phyloP scores from a whole-genome alignment of 805 yeast genomes.

The Candida boidinii region DNA sequence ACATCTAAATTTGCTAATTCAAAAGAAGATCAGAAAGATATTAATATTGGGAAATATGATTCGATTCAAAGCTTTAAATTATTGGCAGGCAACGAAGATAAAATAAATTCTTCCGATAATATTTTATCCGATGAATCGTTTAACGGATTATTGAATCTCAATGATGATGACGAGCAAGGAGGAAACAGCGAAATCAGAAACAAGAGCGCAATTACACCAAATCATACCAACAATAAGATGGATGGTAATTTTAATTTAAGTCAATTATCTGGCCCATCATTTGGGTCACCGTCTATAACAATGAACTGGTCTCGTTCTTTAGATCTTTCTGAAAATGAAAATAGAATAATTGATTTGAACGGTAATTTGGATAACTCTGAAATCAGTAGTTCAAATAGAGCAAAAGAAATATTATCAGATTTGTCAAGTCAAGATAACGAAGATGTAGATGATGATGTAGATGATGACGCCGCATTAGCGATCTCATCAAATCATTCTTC shows the following conservation, averaged over 20 bases:
- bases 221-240: too few species aligned
- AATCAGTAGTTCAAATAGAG: too few species aligned
- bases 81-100: too few species aligned
- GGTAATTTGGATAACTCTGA: background rate
- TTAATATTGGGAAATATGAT: too few species aligned
- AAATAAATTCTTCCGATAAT: too few species aligned
- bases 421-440: background rate
- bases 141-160: too few species aligned
- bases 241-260: conserved; percentile 1
- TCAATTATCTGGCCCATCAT: conserved; percentile 16
- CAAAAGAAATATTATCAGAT: background rate
- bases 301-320: conserved; percentile 28
- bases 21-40: too few species aligned
- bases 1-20: background rate
- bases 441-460: conserved; percentile 5
- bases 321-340: conserved; percentile 14
- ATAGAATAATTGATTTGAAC: conserved; percentile 4
- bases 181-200: too few species aligned
- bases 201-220: too few species aligned
- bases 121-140: background rate
- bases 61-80: too few species aligned
- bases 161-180: too few species aligned
- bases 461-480: conserved; percentile 3
- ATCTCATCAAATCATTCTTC: too few species aligned
- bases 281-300: conserved; percentile 25